Conservation (phyloP, 371 early-diverging fungal genomes). For the Nematocida ironsii region DNA sequence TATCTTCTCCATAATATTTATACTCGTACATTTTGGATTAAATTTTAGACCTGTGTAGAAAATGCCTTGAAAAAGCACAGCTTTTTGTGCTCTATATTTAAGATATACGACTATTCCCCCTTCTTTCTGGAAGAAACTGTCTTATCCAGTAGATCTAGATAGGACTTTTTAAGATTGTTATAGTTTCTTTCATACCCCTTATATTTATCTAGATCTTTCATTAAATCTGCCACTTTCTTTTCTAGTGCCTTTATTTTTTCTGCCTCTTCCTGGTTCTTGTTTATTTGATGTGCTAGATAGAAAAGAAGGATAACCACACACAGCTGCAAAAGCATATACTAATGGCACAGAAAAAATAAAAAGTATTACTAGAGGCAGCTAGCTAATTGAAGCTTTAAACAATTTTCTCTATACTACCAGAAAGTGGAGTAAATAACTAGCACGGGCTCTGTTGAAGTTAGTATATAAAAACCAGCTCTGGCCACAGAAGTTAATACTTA, state of each 20-base stretch:
- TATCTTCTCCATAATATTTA: no score
- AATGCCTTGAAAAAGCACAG: no score
- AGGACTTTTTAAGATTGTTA: constrained; percentile 2
- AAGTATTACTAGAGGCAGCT: neutral
- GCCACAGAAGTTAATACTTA: no score
- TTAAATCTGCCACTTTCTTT: neutral
- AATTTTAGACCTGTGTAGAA: no score
- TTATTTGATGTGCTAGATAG: neutral
- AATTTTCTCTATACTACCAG: no score
- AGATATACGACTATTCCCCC: neutral
- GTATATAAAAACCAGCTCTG: no score
- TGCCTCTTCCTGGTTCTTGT: neutral
- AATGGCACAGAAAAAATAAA: neutral
- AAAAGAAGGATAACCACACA: neutral
- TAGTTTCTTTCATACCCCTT: constrained; percentile 14
- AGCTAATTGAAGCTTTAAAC: no score
- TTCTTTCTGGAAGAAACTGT: neutral
- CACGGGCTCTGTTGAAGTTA: no score
- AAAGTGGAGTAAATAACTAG: no score
- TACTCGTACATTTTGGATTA: no score
- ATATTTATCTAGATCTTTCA: neutral
- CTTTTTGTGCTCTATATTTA: no score
- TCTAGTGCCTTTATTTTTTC: neutral
- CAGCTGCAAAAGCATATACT: neutral
- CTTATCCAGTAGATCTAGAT: constrained; percentile 1